phyloP scores from a whole-genome alignment of 495 filamentous ascomycete species.

The Penicillium atrosanguineum region DNA sequence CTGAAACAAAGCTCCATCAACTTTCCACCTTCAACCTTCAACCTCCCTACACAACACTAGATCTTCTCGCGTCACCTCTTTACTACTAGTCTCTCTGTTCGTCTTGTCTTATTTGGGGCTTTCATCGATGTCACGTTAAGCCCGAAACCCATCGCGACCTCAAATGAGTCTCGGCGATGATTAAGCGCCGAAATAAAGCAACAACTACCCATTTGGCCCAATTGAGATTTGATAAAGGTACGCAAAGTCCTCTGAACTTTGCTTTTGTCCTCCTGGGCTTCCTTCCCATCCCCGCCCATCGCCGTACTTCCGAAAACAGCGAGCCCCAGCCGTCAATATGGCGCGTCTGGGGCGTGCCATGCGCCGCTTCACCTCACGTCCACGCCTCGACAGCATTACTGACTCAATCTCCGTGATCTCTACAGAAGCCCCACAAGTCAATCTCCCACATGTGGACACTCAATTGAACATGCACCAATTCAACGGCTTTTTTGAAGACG shows the following conservation, averaged over 20 bases:
- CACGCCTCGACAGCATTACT: conserved; percentile 7
- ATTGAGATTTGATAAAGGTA: conserved; percentile 24
- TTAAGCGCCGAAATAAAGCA: conserved; percentile 26
- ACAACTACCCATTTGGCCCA: conserved; percentile 29
- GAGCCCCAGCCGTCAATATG: conserved; percentile 6
- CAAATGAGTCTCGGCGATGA: conserved; percentile 29
- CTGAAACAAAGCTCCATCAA: conserved; percentile 1
- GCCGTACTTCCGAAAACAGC: background rate
- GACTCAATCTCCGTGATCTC: conserved; percentile 2
- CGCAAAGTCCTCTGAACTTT: background rate
- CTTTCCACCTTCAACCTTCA: background rate
- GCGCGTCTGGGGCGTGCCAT: conserved; percentile 11
- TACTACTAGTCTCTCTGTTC: too few species aligned
- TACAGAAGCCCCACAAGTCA: conserved; percentile 37
- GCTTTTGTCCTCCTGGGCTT: background rate
- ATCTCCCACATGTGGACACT: conserved; percentile 44
- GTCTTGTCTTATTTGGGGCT: too few species aligned
- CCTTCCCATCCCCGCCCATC: background rate
- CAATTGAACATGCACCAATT: conserved; percentile 47
- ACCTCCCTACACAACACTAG: background rate
- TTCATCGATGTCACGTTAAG: conserved; percentile 11
- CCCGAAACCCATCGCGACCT: conserved; percentile 1
- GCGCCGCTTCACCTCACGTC: conserved; percentile 9
- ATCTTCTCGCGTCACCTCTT: background rate
- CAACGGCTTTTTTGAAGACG: conserved; percentile 36